Evolutionary conservation across 2,329 filamentous ascomycete species (phyloP).

Genomic region (Tolypocladium album): DNA sequence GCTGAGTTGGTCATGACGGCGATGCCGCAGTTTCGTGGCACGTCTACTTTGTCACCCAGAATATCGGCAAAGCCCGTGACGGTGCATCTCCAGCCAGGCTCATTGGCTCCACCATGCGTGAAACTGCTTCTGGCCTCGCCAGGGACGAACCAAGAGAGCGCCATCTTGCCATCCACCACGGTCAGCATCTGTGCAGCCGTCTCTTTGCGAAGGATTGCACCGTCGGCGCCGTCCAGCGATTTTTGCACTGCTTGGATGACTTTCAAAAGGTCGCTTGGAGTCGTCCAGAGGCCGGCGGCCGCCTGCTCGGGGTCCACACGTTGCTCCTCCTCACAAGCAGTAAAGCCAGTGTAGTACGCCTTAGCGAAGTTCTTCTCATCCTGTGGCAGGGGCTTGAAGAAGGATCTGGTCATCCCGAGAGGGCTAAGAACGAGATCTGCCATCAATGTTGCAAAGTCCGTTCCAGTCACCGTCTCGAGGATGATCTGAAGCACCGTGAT

Average conservation of each 20-base stretch:
- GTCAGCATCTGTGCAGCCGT: constrained; percentile 9
- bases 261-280: constrained; percentile 10
- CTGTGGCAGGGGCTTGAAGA: not conserved
- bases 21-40: constrained; percentile 8
- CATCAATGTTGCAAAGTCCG: not conserved
- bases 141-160: constrained; percentile 9
- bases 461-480: not conserved
- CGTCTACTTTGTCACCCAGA: not conserved
- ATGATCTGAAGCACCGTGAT: not conserved
- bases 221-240: constrained; percentile 5
- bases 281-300: constrained; percentile 11
- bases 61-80: constrained; percentile 6
- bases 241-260: constrained; percentile 7
- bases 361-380: not conserved
- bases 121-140: constrained; percentile 3
- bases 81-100: constrained; percentile 7
- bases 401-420: not conserved
- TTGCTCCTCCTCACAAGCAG: not conserved
- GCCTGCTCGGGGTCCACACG: constrained; percentile 5
- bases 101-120: constrained; percentile 9
- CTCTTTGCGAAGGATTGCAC: constrained; percentile 4
- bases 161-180: constrained; percentile 4
- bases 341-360: not conserved
- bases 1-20: constrained; percentile 11
- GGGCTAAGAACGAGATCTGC: not conserved